phyloP scores from a whole-genome alignment of 805 yeast species.

The Candida yuanshanica region DNA sequence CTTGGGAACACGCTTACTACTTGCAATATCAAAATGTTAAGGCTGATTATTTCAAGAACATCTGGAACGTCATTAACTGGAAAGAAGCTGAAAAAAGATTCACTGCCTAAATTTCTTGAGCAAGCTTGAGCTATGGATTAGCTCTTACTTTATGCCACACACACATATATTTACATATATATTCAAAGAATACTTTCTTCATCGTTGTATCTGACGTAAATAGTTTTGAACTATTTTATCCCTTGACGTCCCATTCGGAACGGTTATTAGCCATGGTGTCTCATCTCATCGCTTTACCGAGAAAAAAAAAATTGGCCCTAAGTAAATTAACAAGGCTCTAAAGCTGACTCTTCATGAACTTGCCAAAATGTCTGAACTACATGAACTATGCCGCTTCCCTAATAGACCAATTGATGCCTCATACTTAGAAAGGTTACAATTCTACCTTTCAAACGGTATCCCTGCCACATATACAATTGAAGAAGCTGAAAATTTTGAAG shows the following conservation, averaged over 20 bases:
- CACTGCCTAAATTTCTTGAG: constrained; percentile 24
- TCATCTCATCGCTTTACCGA: constrained; percentile 9
- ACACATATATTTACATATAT: no score
- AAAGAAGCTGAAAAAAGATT: constrained; percentile 77
- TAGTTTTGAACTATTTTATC: background rate
- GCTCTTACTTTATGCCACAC: background rate
- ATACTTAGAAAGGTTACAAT: constrained; percentile 40
- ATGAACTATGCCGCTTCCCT: constrained; percentile 50
- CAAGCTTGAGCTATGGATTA: background rate
- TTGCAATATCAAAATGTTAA: constrained; percentile 89
- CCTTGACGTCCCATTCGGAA: background rate
- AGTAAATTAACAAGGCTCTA: background rate
- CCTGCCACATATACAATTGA: constrained; percentile 82
- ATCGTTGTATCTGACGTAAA: no score
- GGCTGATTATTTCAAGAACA: constrained; percentile 87
- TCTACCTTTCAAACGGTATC: constrained; percentile 54
- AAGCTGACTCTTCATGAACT: background rate
- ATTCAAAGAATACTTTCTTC: no score
- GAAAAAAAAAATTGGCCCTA: background rate
- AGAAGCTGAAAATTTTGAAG: constrained; percentile 57
- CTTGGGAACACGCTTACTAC: constrained; percentile 97
- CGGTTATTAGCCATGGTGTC: background rate
- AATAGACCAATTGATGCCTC: constrained; percentile 44
- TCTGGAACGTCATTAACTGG: constrained; percentile 95
- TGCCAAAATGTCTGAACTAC: constrained; percentile 63